Conservation (phyloP, 1,139 yeast species). For the Schwanniomyces etchellsii region DNA sequence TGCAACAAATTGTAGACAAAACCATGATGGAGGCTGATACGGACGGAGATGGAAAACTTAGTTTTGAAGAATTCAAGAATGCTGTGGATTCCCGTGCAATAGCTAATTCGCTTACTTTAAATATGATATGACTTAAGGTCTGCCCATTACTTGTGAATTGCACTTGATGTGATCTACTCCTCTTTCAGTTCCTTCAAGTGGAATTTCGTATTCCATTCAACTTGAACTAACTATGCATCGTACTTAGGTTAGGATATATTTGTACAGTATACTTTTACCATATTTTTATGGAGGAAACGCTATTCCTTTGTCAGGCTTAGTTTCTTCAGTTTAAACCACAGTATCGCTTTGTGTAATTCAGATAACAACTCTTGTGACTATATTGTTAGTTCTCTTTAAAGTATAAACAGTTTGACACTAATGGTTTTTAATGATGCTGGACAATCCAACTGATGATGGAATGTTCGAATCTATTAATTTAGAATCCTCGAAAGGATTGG, state of each 20-base stretch:
- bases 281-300: too few species aligned
- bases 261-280: too few species aligned
- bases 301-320: too few species aligned
- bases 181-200: not conserved
- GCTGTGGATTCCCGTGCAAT: slow-evolving; percentile 67
- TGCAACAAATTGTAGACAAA: slow-evolving; percentile 93
- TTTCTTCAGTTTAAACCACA: too few species aligned
- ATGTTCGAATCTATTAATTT: slow-evolving; percentile 21
- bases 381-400: too few species aligned
- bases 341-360: too few species aligned
- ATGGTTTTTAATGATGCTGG: too few species aligned
- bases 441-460: slow-evolving; percentile 5
- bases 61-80: slow-evolving; percentile 78
- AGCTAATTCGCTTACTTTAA: slow-evolving; percentile 53
- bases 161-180: too few species aligned
- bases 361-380: too few species aligned
- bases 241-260: too few species aligned
- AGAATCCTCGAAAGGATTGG: slow-evolving; percentile 10
- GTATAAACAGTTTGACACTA: too few species aligned
- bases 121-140: slow-evolving; percentile 27
- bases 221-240: too few species aligned
- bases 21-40: slow-evolving; percentile 91
- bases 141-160: not conserved
- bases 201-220: not conserved
- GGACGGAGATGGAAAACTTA: slow-evolving; percentile 86